These are phyloP conservation scores for Aspergillus vadensis DNA, from an alignment of 2,329 filamentous ascomycete genomes.

Conservation along the genomic window DNA sequence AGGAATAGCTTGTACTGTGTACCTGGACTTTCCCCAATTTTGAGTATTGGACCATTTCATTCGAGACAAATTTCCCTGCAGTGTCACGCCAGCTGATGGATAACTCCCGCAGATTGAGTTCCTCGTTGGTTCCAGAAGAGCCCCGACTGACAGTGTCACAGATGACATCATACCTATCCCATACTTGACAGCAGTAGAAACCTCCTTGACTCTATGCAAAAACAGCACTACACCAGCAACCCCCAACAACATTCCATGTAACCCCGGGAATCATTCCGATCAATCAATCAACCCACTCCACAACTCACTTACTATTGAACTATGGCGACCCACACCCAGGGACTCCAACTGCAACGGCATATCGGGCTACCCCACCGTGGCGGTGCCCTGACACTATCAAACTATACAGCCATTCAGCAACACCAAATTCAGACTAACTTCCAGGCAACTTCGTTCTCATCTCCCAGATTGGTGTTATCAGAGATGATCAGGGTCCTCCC, in stretches of 20 bases:
- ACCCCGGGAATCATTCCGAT: not conserved
- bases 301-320: not conserved
- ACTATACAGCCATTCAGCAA: not conserved
- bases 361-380: not conserved
- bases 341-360: not conserved
- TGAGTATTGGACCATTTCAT: not conserved
- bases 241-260: too few relatives aligned
- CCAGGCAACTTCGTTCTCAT: slow-evolving; percentile 5
- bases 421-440: not conserved
- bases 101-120: not conserved
- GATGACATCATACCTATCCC: not conserved
- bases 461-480: not conserved
- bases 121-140: not conserved
- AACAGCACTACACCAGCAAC: too few relatives aligned
- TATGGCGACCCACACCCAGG: not conserved
- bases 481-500: not conserved
- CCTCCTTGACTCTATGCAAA: too few relatives aligned
- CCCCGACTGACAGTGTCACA: not conserved
- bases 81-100: not conserved
- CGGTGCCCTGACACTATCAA: not conserved
- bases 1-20: not conserved
- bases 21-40: not conserved
- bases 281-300: not conserved
- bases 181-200: too few relatives aligned
- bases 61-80: not conserved